These are phyloP conservation scores for Amanita pallidorosea DNA, from an alignment of 768 basidiomycete species.

Conservation along the genomic window DNA sequence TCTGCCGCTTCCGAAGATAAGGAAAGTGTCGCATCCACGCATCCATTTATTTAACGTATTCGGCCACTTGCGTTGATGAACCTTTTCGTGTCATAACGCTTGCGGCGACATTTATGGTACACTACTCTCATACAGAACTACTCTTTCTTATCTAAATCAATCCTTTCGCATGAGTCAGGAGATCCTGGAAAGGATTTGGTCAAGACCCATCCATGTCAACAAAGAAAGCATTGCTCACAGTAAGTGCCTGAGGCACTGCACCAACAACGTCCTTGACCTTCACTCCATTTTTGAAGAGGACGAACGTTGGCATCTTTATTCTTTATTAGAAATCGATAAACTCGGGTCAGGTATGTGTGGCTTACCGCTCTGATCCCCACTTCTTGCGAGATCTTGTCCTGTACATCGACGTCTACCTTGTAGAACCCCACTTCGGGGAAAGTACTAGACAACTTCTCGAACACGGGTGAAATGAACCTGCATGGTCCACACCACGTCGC, in stretches of 20 bases:
- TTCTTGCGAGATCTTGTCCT: slow-evolving; percentile 41
- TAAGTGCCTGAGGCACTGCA: slow-evolving; percentile 28
- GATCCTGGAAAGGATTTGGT: slow-evolving; percentile 2
- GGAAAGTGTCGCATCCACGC: no score
- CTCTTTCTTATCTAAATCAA: not conserved
- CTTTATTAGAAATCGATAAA: no score
- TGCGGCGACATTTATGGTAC: slow-evolving; percentile 5
- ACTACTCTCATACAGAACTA: not conserved
- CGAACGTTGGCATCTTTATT: slow-evolving; percentile 32
- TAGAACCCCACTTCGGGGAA: slow-evolving; percentile 41
- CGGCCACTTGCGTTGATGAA: no score
- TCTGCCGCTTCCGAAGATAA: no score
- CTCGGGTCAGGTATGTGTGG: slow-evolving; percentile 4
- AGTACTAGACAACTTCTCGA: slow-evolving; percentile 41
- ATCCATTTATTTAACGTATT: no score
- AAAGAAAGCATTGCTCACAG: slow-evolving; percentile 21
- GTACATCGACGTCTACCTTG: slow-evolving; percentile 66
- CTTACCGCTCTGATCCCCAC: slow-evolving; percentile 53
- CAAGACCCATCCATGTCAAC: not conserved
- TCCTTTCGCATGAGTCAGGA: slow-evolving; percentile 1
- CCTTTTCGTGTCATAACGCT: no score
- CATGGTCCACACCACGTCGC: slow-evolving; percentile 74
- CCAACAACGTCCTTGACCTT: slow-evolving; percentile 33
- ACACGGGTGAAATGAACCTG: slow-evolving; percentile 51
- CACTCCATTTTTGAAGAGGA: slow-evolving; percentile 23